Percentiles rank a stretch among this genome's conserved stretches.
Conservation (phyloP, 768 basidiomycete genomes). For the Calocera cornea region DNA sequence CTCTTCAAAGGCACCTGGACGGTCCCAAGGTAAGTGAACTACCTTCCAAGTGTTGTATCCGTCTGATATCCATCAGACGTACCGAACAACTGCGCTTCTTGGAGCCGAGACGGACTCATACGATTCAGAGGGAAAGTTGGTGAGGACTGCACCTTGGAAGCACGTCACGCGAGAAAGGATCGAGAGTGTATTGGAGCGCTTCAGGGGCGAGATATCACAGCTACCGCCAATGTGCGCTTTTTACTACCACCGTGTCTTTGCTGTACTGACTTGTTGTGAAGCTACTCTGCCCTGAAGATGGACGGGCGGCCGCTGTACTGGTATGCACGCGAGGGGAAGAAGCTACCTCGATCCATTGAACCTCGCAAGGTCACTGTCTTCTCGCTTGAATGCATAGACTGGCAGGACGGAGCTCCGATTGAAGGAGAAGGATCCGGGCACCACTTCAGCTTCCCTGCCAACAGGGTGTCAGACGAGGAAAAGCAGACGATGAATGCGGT, state of each 20-base stretch:
- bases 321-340: constrained; percentile 81
- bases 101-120: constrained; percentile 93
- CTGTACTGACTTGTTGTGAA: constrained; percentile 22
- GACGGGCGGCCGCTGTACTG: constrained; percentile 91
- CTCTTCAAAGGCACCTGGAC: constrained; percentile 64
- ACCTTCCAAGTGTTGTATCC: not conserved
- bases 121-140: constrained; percentile 75
- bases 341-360: constrained; percentile 90
- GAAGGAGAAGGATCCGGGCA: constrained; percentile 42
- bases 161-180: constrained; percentile 72
- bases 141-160: constrained; percentile 62
- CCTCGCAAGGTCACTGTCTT: constrained; percentile 70
- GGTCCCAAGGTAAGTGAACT: constrained; percentile 64
- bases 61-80: constrained; percentile 48
- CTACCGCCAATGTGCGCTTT: constrained; percentile 71
- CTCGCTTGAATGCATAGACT: constrained; percentile 62
- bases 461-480: constrained; percentile 52
- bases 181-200: constrained; percentile 51
- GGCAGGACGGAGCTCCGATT: constrained; percentile 37
- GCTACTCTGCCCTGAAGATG: constrained; percentile 98
- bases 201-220: constrained; percentile 80
- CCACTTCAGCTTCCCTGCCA: constrained; percentile 58
- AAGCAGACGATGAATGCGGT: constrained; percentile 55
- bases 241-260: not conserved
- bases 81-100: constrained; percentile 75